Conservation (phyloP, 352 stramenopile genomes). For the Globisporangium mamillatum region DNA sequence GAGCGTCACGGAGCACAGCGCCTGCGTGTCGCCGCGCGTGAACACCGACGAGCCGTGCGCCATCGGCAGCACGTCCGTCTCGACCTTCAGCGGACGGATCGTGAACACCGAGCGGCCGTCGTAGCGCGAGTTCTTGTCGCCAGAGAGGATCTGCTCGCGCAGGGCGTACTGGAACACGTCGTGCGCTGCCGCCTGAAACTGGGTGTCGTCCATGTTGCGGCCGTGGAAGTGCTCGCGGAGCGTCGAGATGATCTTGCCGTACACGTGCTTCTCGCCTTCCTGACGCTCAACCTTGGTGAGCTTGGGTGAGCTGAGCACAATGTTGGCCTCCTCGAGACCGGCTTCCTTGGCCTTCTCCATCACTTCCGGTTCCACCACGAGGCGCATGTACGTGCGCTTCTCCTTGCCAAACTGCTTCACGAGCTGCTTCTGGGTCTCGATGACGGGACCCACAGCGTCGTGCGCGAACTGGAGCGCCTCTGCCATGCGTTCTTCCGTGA, state of each 20-base stretch:
- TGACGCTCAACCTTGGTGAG: constrained; percentile 62
- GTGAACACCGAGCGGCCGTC: constrained; percentile 82
- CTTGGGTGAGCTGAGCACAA: constrained; percentile 29
- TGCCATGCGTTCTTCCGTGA: constrained; percentile 67
- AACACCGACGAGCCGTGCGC: constrained; percentile 90
- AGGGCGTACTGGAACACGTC: constrained; percentile 77
- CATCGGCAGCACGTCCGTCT: constrained; percentile 85
- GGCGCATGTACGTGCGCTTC: constrained; percentile 61
- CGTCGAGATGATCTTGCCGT: constrained; percentile 63
- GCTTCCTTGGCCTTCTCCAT: constrained; percentile 56
- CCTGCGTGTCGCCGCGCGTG: constrained; percentile 86
- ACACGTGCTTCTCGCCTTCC: constrained; percentile 61
- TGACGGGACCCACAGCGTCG: constrained; percentile 42
- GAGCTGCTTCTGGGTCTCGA: constrained; percentile 63
- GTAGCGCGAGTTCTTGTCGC: constrained; percentile 60
- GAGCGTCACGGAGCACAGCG: constrained; percentile 88
- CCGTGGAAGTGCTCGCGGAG: constrained; percentile 52
- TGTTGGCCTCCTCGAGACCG: constrained; percentile 42
- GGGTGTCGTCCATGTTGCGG: constrained; percentile 37
- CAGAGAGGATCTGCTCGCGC: constrained; percentile 56
- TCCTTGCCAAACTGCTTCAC: constrained; percentile 49
- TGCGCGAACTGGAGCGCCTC: constrained; percentile 83
- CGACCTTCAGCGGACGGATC: constrained; percentile 85
- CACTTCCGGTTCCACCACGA: constrained; percentile 48
- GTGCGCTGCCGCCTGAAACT: constrained; percentile 67